Evolutionary conservation across 306 rosid species (phyloP), one percentile per base, ranked within the genome.

Genomic region (Phaseolus lunatus): DNA sequence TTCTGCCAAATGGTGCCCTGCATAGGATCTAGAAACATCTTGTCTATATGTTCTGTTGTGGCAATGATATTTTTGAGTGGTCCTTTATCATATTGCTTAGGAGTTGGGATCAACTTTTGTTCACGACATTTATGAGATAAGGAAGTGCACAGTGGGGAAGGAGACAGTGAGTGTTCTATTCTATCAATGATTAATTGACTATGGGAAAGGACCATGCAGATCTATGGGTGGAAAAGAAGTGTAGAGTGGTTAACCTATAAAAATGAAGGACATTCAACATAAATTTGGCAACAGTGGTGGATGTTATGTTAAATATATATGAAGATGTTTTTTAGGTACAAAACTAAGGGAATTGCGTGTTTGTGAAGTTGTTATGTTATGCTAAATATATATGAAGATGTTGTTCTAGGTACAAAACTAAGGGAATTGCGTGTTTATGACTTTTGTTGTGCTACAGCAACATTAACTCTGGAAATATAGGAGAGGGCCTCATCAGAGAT

Each of bases 271-370:
- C 72, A 29, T 31, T 41, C 14, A 53, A 33, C 78, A 68, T 74
- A 57, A 59, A 50, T 35, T 75, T 43, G 75, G 58, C 31, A 22
- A 33, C 26, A 22, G 4, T 41, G 23, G 45, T 61, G 52, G 66
- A 44, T 67, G 53, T 57, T 67, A 52, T n/a, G n/a, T n/a, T n/a
- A n/a, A n/a, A n/a, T 69, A 29, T 39, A 15, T 70, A 26, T 75
- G 76, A 44, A 56, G 35, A 13, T n/a, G 26, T 41, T 75, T 33
- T 71, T 29, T 76, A 26, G 39, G 5, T 31, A 67, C 37, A 68
- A 31, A 54, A 75, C 63, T 33, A 31, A 12, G 57, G 67, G 74
- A 39, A 14, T 47, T 54, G n/a, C 63, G 14, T 41, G 5, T 67
- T 41, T 27, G 13, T 24, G 33, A 26, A n/a, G n/a, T n/a, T n/a